These are phyloP conservation scores for Carallia brachiata DNA, from an alignment of 345 rosid genomes.

Conservation along the genomic window DNA sequence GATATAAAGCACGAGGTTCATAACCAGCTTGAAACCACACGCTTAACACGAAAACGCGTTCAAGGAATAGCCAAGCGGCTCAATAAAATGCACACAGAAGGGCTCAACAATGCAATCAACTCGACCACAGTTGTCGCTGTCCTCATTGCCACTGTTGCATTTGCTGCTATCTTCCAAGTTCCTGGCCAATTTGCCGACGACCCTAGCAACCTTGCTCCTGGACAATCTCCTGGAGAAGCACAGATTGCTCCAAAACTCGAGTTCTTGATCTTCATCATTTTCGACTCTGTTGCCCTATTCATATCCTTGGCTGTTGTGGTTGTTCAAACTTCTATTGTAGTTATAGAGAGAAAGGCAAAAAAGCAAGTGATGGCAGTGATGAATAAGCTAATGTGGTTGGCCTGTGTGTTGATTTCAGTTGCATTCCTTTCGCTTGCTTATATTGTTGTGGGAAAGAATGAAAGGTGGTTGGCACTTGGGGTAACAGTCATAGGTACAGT, in stretches of 20 bases:
- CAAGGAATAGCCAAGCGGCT: constrained; percentile 79
- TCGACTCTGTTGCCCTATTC: constrained; percentile 85
- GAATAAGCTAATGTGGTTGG: constrained; percentile 95
- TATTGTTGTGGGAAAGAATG: constrained; percentile 61
- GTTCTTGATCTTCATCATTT: constrained; percentile 65
- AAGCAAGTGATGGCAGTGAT: constrained; percentile 84
- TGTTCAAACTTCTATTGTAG: constrained; percentile 92
- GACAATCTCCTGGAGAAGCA: constrained; percentile 60
- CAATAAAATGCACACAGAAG: constrained; percentile 78
- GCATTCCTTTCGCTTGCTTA: constrained; percentile 77
- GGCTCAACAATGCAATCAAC: constrained; percentile 88
- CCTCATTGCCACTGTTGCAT: constrained; percentile 89
- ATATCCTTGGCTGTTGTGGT: constrained; percentile 91
- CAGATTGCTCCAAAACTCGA: constrained; percentile 50
- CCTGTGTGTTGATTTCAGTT: constrained; percentile 76
- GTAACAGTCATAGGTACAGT: constrained; percentile 59
- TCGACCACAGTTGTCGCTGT: constrained; percentile 88
- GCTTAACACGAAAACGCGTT: constrained; percentile 58
- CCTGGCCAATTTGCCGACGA: constrained; percentile 77
- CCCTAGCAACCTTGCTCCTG: constrained; percentile 25
- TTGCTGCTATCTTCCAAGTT: constrained; percentile 84
- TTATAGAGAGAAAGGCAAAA: constrained; percentile 74
- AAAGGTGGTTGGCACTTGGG: constrained; percentile 57
- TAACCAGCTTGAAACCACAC: constrained; percentile 71
- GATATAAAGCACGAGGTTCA: constrained; percentile 88